Evolutionary conservation across 148 eudicot species (phyloP).

Genomic region (Chenopodium album): DNA sequence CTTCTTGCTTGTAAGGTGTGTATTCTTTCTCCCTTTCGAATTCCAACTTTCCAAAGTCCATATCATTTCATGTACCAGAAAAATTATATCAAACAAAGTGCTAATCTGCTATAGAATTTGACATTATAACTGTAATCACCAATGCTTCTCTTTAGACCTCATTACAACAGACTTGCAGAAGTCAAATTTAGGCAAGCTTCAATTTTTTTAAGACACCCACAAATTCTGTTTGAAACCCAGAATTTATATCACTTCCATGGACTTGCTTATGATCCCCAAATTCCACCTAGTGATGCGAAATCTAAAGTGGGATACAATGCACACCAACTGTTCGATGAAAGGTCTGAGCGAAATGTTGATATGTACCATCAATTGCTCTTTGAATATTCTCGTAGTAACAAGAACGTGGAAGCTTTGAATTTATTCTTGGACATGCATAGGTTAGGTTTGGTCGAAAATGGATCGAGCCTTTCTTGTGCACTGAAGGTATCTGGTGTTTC

Average conservation of each 20-base stretch:
- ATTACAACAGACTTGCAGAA: constrained; percentile 23
- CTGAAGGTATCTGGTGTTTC: constrained; percentile 67
- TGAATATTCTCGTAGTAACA: constrained; percentile 50
- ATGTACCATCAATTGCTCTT: constrained; percentile 54
- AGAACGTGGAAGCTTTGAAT: constrained; percentile 42
- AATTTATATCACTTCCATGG: constrained; percentile 23
- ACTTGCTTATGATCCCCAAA: constrained; percentile 27
- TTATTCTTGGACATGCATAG: constrained; percentile 42
- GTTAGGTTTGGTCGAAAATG: constrained; percentile 47
- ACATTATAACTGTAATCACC: too few species aligned
- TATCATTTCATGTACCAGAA: too few species aligned
- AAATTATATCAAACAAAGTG: too few species aligned
- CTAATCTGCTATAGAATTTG: too few species aligned
- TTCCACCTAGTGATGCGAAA: not conserved
- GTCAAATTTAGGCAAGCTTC: constrained; percentile 19
- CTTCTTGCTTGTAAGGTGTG: not conserved
- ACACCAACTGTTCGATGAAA: constrained; percentile 59
- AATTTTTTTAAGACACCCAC: constrained; percentile 21
- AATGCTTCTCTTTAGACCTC: constrained; percentile 21
- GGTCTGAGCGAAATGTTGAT: constrained; percentile 31
- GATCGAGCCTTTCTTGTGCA: constrained; percentile 70
- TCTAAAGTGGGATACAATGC: constrained; percentile 21
- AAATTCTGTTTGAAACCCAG: constrained; percentile 24
- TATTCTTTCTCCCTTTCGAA: not conserved
- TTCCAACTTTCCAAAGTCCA: not conserved